Percentiles rank a stretch among this genome's conserved stretches.
Evolutionary conservation across 345 rosid genomes (phyloP).

Genomic region (Clarkia xantiana): DNA sequence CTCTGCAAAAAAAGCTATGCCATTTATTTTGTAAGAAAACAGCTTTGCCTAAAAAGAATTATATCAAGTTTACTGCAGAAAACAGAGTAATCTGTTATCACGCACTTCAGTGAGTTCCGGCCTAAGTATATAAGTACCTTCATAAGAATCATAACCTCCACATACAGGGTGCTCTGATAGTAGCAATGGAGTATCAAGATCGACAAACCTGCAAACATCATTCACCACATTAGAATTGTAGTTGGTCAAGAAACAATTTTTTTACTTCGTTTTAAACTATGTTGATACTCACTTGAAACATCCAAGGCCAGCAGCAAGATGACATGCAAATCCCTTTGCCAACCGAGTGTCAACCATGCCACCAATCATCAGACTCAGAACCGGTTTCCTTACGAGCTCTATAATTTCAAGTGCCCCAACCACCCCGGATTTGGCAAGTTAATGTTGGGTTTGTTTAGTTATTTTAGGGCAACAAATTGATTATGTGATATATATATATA

Average conservation of each 20-base stretch:
- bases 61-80: too few species aligned
- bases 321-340: constrained; percentile 91
- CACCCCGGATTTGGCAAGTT: constrained; percentile 81
- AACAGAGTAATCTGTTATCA: too few species aligned
- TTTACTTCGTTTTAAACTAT: not conserved
- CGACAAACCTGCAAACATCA: constrained; percentile 39
- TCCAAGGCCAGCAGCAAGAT: constrained; percentile 85
- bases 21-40: too few species aligned
- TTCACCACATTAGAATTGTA: not conserved
- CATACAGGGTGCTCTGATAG: constrained; percentile 76
- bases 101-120: too few species aligned
- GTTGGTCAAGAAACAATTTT: not conserved
- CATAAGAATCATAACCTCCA: constrained; percentile 73
- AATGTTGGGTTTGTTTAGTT: too few species aligned
- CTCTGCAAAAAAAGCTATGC: too few species aligned
- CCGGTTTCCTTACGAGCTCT: constrained; percentile 47
- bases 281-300: constrained; percentile 49
- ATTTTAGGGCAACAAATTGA: too few species aligned
- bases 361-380: constrained; percentile 69
- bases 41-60: too few species aligned
- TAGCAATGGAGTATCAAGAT: constrained; percentile 84
- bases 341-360: constrained; percentile 96
- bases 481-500: too few species aligned
- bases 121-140: constrained; percentile 36
- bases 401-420: constrained; percentile 67